Conservation (phyloP, 163 green algal genomes). For the Prototheca wickerhamii region DNA sequence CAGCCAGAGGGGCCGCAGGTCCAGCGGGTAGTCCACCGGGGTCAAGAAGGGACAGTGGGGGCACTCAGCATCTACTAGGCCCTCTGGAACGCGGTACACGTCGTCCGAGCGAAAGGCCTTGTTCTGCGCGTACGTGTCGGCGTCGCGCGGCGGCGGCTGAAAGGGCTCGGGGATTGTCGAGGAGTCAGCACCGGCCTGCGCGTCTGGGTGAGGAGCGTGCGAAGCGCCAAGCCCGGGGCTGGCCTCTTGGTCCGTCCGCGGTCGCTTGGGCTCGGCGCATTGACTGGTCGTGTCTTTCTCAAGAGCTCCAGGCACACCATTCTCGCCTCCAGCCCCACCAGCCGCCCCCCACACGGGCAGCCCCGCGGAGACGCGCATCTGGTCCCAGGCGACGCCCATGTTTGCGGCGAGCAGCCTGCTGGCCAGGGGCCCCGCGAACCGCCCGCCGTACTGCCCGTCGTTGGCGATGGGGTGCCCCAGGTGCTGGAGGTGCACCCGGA, state of each 20-base stretch:
- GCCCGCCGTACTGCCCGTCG: slow-evolving; percentile 75
- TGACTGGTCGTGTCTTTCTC: too few species aligned
- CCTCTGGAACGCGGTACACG: neutral
- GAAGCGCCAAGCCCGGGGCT: too few species aligned
- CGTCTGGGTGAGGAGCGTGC: too few species aligned
- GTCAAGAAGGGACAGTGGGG: slow-evolving; percentile 34
- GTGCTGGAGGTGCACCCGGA: slow-evolving; percentile 70
- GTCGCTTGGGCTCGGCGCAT: too few species aligned
- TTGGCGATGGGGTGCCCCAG: slow-evolving; percentile 77
- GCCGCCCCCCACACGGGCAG: neutral
- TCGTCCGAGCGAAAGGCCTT: slow-evolving; percentile 7
- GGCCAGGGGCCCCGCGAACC: slow-evolving; percentile 30
- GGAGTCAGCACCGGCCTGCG: too few species aligned
- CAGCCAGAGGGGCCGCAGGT: slow-evolving; percentile 45
- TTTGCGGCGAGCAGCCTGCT: slow-evolving; percentile 13
- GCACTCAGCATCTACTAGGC: slow-evolving; percentile 19
- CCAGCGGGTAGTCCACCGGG: slow-evolving; percentile 33
- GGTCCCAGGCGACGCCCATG: slow-evolving; percentile 24
- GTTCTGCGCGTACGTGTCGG: slow-evolving; percentile 8
- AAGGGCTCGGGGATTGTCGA: neutral
- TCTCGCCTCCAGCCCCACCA: neutral
- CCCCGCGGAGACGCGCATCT: neutral
- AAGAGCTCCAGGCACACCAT: neutral
- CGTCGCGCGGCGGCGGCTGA: neutral
- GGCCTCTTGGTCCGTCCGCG: too few species aligned